Base-by-base conservation (phyloP, 106 monocot species). In the Xerophyta viscosa region DNA sequence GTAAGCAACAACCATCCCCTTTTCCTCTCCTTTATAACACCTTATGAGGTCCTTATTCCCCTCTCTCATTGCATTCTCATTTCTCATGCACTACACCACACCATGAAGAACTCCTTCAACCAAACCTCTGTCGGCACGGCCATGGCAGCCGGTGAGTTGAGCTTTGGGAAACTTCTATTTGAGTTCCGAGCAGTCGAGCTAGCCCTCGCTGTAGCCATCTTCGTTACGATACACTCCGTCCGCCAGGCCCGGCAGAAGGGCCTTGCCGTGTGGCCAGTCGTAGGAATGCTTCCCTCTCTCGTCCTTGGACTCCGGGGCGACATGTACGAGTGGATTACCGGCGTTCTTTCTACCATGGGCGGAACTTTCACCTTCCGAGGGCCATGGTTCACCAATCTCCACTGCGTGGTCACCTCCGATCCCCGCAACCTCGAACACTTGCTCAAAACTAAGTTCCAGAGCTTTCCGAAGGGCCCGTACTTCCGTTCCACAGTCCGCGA, bases 311-410 rank as follows among this genome's bases (percentile, higher is more conserved):
- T 94, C 27, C 71, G 81, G 4, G 23, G 45, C 20, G 36, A 88
- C 81, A 60, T 94, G 52, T 88, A 88, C 62, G 94, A 88, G 57
- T 94, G 94, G 94, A 31, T 94, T 60, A 88, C 94, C 29, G 62
- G 27, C 27, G 81, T 88, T 18, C 63, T 94, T 13, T 9, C 57
- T 13, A 25, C 21, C 29, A 64, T 46, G 31, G 67, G 73, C 42
- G 88, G 88, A 52, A 94, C 94, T 6, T 94, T 94, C 78, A 59
- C 50, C 21, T 94, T 94, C 70, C 50, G 46, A 4, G 94, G 94
- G 3, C 88, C 94, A 0, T 57, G 52, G 65, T 56, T 88, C 55
- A 84, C 78, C 41, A 88, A 69, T 52, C 78, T 94, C 31, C 78
- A 94, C 27, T 84, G 81, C 50, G 75, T 94, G 29, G 60, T 94